Evolutionary conservation across 805 yeast species (phyloP), one percentile per base, ranked within the genome.

Genomic region (Nakazawaea holstii): DNA sequence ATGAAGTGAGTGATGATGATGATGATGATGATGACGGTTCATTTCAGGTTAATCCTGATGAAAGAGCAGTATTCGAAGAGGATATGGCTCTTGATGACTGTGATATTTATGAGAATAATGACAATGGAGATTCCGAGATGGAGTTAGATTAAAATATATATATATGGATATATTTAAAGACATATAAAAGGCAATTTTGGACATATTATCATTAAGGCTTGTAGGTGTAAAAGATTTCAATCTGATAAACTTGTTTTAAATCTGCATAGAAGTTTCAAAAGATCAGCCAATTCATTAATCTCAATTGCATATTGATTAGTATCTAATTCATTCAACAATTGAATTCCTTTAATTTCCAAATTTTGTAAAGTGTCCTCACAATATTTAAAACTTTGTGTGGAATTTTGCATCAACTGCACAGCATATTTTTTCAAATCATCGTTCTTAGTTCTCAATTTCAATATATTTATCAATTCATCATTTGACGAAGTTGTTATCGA

Each of bases 371-470:
- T 58, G n/a, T 54, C 46, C 29, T 52, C 52, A 28, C 72, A 61
- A 52, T 77, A 73, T 9, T 64, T 63, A 40, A 78, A 70, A 45
- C 76, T 69, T 7, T 61, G 57, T 1, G 76, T 61, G 6, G 52
- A 54, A 17, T 60, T 57, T 37, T 67, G 62, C 66, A 84, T 63
- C 46, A 73, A 69, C 9, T 63, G 60, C 13, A 84, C 62, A 0
- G 84, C 83, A 40, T 72, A 68, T 41, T 59, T 59, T 59, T 84
- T 84, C 43, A 77, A 55, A 7, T 69, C 67, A 3, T 53, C 58
- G 56, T 82, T 83, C 1, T 61, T 56, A 0, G 90, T 80, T 39
- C 72, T 73, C 53, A 73, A 69, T 49, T 68, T 70, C 47, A 84
- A 61, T n/a, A 82, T 79, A 41, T 72, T 70, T 45, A 73, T 52